Base-by-base conservation (phyloP, 768 basidiomycete genomes). In the Nidularia pulvinata region DNA sequence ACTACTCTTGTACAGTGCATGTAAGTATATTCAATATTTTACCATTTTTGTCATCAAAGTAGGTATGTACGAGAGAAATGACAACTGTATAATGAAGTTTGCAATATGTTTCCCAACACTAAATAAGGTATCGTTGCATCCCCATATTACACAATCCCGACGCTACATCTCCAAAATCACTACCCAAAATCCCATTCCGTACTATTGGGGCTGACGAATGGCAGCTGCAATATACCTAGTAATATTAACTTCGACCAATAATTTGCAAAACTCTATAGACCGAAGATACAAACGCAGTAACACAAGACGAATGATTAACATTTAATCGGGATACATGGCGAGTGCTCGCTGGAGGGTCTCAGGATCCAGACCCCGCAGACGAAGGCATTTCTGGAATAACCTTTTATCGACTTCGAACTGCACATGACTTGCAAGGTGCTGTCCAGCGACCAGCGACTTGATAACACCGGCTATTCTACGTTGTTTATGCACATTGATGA, bases 401-500 rank as follows among this genome's bases (percentile, higher is more conserved):
- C 83, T 88, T 72, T 85, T 87, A 68, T 93, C 90, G 35, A 86
- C 71, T 32, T 34, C 14, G 57, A 82, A 87, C 37, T 89, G 82
- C 32, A 91, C 77, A 30, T 82, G 81, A 54, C 86, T 84, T 2
- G 92, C 89, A 7, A 92, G 80, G 61, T 93, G 92, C 63, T 93
- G 92, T 2, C 90, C 89, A 7, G 87, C 84, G 6, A 93, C 89
- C 51, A 93, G 71, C 6, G 82, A 79, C 66, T 92, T 91, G 72
- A 93, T 89, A 42, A 91, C 86, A 13, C 80, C 81, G 7, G 92
- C 90, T 50, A 91, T 89, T 59, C 87, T 71, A 35, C 92, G 83
- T 64, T 94, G 92, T 69, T 94, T 93, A 69, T 93, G 90, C 5
- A 94, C 87, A 64, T 93, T 94, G 71, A 94, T 91, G 54, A 94